phyloP scores from a whole-genome alignment of 352 stramenopile species.

The Achlya hypogyna region DNA sequence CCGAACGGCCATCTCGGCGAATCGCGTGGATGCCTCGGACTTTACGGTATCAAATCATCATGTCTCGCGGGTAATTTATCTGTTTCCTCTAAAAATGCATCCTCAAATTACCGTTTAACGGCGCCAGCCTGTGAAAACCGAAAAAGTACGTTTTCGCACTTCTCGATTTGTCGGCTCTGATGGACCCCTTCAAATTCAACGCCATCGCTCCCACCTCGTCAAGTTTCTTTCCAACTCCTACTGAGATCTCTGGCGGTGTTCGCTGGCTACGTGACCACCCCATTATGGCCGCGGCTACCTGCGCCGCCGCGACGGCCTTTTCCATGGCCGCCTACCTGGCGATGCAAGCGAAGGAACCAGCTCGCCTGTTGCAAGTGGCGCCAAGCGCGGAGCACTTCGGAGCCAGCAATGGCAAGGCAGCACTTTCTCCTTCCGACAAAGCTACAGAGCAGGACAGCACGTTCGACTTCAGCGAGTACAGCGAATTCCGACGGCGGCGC shows the following conservation, averaged over 20 bases:
- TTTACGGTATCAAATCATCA: not conserved
- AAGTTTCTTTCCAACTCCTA: conserved; percentile 44
- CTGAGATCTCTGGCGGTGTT: conserved; percentile 52
- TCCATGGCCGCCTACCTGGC: conserved; percentile 64
- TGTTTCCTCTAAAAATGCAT: not conserved
- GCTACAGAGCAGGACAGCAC: conserved; percentile 14
- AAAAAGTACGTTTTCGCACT: not conserved
- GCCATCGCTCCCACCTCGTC: not conserved
- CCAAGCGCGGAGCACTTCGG: not conserved
- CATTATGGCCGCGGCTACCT: conserved; percentile 45
- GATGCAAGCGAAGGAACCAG: conserved; percentile 25
- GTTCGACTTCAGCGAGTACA: conserved; percentile 21
- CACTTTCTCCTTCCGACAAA: not conserved
- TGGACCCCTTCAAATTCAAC: not conserved
- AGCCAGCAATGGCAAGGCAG: not conserved
- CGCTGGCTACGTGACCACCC: conserved; percentile 61
- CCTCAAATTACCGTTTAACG: not conserved
- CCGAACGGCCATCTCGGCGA: not conserved
- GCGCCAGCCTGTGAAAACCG: not conserved
- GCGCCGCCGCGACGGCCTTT: conserved; percentile 58
- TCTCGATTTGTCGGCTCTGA: not conserved
- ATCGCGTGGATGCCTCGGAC: not conserved
- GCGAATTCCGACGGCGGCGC: conserved; percentile 24
- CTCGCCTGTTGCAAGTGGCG: not conserved
- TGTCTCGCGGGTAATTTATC: not conserved